Evolutionary conservation across 2,329 filamentous ascomycete genomes (phyloP).

Genomic region (Penicillium paneum): DNA sequence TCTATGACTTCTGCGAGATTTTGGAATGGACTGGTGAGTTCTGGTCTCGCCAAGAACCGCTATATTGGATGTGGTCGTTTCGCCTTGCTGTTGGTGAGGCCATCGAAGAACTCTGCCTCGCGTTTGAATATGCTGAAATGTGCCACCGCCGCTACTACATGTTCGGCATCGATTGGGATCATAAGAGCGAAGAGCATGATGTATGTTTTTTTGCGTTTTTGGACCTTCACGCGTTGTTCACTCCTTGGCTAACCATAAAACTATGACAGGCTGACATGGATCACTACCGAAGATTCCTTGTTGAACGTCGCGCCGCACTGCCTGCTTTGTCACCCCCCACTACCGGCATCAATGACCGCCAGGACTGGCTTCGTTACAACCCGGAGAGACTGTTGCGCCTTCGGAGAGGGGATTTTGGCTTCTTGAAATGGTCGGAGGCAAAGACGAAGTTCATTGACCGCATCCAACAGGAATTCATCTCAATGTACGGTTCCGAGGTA

Average conservation of each 20-base stretch:
- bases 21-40: background rate
- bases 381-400: background rate
- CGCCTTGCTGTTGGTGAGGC: background rate
- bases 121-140: background rate
- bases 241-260: background rate
- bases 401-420: background rate
- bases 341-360: background rate
- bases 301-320: background rate
- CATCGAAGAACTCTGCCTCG: background rate
- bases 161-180: background rate
- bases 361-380: background rate
- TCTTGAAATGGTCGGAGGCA: background rate
- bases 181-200: background rate
- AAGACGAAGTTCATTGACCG: background rate
- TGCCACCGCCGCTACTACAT: background rate
- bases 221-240: background rate
- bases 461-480: background rate
- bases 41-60: too few species aligned
- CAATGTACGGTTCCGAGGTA: background rate
- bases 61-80: background rate
- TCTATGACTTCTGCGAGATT: background rate
- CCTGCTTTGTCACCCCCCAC: background rate
- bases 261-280: background rate
- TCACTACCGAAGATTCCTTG: background rate
- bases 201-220: background rate